Conservation (phyloP, 371 early-diverging fungal genomes). For the Mucor circinelloides region DNA sequence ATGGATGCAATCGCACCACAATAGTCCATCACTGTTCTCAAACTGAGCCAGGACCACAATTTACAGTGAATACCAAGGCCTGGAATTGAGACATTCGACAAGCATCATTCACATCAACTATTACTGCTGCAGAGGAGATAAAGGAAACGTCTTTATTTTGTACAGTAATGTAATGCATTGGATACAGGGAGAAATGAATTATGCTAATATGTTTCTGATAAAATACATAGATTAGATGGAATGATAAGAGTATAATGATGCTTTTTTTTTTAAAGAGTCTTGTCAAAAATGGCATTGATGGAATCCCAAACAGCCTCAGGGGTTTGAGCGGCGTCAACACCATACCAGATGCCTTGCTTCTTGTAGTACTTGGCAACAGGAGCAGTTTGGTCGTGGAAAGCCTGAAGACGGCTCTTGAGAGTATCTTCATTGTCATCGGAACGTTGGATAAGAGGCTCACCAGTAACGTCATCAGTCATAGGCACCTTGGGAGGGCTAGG, state of each 20-base stretch:
- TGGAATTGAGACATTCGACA: no score
- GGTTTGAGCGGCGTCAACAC: conserved; percentile 92
- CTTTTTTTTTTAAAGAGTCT: conserved; percentile 50
- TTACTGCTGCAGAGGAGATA: no score
- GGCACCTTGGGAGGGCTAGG: conserved; percentile 87
- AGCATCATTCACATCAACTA: no score
- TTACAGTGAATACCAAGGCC: no score
- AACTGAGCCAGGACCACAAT: no score
- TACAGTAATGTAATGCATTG: not conserved
- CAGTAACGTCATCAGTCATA: conserved; percentile 95
- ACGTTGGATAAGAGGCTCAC: conserved; percentile 95
- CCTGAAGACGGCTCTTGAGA: conserved; percentile 88
- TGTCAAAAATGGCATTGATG: conserved; percentile 86
- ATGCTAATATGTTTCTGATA: not conserved
- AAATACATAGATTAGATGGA: not conserved
- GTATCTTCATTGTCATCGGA: conserved; percentile 97
- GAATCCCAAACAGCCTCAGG: conserved; percentile 91
- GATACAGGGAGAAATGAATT: not conserved
- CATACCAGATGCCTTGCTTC: conserved; percentile 87
- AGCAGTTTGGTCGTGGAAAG: conserved; percentile 95
- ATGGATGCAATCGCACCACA: no score
- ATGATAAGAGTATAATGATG: not conserved
- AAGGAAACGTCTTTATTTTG: not conserved
- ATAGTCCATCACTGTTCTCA: no score
- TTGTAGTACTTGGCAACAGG: conserved; percentile 98